These are phyloP conservation scores for Pythium periplocum DNA, from an alignment of 352 stramenopile genomes.

Conservation along the genomic window DNA sequence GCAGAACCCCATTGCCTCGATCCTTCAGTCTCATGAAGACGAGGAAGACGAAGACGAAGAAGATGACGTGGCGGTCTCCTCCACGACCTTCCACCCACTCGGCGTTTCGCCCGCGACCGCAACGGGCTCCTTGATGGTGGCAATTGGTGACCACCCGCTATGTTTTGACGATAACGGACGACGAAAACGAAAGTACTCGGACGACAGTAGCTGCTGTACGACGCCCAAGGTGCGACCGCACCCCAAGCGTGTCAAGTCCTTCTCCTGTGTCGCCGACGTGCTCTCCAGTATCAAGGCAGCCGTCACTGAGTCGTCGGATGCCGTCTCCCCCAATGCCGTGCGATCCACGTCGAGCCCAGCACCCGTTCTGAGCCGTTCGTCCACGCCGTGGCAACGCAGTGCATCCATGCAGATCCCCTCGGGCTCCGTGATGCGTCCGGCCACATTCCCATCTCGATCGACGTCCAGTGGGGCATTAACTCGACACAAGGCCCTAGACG, in stretches of 20 bases:
- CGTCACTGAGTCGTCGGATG: no score
- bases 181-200: slow-evolving; percentile 52
- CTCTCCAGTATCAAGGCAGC: not conserved
- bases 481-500: slow-evolving; percentile 20
- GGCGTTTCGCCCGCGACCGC: slow-evolving; percentile 6
- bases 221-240: slow-evolving; percentile 34
- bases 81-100: slow-evolving; percentile 12
- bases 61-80: slow-evolving; percentile 14
- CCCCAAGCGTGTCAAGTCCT: slow-evolving; percentile 51
- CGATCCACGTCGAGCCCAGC: no score
- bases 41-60: slow-evolving; percentile 8
- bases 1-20: slow-evolving; percentile 34
- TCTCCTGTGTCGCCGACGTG: slow-evolving; percentile 27
- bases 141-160: slow-evolving; percentile 8
- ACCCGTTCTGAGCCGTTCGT: no score
- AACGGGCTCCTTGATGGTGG: slow-evolving; percentile 12
- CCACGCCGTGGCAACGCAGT: slow-evolving; percentile 12
- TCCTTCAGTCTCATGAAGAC: slow-evolving; percentile 15
- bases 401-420: slow-evolving; percentile 55
- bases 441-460: slow-evolving; percentile 27
- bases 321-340: no score
- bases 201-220: slow-evolving; percentile 23
- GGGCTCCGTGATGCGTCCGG: not conserved
- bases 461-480: slow-evolving; percentile 20
- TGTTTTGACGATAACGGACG: slow-evolving; percentile 31